Percentiles rank a stretch among this genome's conserved stretches.
Evolutionary conservation across 306 rosid species (phyloP).

Genomic region (Fragaria iinumae): DNA sequence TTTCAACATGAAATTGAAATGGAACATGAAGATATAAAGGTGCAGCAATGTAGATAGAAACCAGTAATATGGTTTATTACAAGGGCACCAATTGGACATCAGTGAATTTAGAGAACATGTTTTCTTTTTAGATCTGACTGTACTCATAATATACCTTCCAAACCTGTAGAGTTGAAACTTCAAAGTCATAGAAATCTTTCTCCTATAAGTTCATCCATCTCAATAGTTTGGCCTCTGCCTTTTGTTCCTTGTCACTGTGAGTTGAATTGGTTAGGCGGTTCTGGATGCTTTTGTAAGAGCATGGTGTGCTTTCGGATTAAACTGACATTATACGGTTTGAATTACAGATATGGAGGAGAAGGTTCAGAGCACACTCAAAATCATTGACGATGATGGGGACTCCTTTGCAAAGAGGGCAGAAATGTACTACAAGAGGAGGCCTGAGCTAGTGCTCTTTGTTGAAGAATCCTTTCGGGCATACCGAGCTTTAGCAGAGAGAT

Average conservation of each 20-base stretch:
- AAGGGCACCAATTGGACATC: neutral
- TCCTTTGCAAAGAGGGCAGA: constrained; percentile 87
- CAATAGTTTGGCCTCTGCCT: neutral
- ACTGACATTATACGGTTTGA: neutral
- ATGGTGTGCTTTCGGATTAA: neutral
- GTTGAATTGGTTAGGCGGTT: neutral
- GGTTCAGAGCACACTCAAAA: constrained; percentile 52
- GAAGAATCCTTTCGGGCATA: constrained; percentile 76
- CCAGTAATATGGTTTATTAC: neutral
- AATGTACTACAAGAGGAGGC: constrained; percentile 86
- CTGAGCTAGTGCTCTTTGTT: constrained; percentile 64
- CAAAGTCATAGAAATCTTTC: neutral
- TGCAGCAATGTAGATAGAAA: neutral
- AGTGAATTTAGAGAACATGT: neutral
- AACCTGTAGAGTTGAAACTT: neutral
- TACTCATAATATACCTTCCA: neutral
- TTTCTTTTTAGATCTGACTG: neutral
- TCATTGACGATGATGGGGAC: constrained; percentile 74
- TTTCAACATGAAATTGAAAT: neutral
- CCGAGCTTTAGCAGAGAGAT: constrained; percentile 76
- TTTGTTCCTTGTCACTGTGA: neutral
- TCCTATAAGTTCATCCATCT: neutral
- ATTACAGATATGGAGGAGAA: constrained; percentile 86
- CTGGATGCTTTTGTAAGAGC: neutral
- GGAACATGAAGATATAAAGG: neutral